Percentiles rank a stretch among this genome's conserved stretches.
Evolutionary conservation across 1,284 basidiomycete species (phyloP).

Genomic region (Cerioporus squamosus): DNA sequence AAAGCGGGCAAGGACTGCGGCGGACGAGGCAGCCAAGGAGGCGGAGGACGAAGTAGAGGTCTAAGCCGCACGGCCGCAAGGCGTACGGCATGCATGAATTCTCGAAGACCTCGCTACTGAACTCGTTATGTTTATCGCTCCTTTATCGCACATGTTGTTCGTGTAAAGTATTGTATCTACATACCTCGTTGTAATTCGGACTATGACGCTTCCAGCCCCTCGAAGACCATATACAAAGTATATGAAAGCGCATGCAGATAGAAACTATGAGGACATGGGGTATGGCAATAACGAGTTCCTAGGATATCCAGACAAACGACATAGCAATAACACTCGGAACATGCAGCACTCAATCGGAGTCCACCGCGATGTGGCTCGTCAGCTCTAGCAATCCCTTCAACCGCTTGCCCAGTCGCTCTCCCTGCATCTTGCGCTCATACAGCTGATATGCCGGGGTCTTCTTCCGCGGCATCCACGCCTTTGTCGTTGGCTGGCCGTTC

Average conservation of each 20-base stretch:
- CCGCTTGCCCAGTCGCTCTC: constrained; percentile 67
- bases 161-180: background rate
- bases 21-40: constrained; percentile 11
- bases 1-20: constrained; percentile 29
- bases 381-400: constrained; percentile 73
- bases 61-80: background rate
- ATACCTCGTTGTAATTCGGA: background rate
- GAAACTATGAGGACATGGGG: constrained; percentile 21
- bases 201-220: background rate
- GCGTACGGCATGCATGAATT: background rate
- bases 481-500: constrained; percentile 43
- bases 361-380: constrained; percentile 40
- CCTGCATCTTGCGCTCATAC: constrained; percentile 74
- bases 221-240: no score
- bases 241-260: background rate
- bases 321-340: constrained; percentile 1
- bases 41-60: constrained; percentile 17
- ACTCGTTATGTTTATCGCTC: background rate
- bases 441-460: constrained; percentile 82
- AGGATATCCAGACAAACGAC: constrained; percentile 17
- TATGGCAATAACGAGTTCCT: constrained; percentile 26
- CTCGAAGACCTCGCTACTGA: background rate
- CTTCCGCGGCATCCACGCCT: constrained; percentile 75
- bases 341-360: constrained; percentile 6
- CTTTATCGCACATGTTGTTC: constrained; percentile 5